phyloP scores from a whole-genome alignment of 768 basidiomycete genomes.

The Piloderma croceum region DNA sequence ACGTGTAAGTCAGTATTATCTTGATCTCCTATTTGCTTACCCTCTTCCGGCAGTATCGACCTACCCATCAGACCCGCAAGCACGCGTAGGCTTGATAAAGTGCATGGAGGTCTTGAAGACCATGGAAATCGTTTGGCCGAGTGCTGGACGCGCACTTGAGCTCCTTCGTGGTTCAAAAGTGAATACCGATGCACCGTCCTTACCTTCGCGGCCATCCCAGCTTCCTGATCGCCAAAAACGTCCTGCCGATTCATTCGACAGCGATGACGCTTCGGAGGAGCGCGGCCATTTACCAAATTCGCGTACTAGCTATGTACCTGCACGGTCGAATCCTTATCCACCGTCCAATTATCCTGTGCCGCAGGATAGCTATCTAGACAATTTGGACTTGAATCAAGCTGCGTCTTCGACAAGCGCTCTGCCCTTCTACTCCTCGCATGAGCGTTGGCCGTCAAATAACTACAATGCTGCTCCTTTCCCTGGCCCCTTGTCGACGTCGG shows the following conservation, averaged over 20 bases:
- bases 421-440: conserved; percentile 30
- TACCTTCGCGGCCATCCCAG: conserved; percentile 1
- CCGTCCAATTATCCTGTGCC: not conserved
- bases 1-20: conserved; percentile 43
- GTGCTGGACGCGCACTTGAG: conserved; percentile 67
- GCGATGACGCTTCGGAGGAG: conserved; percentile 5
- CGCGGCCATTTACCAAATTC: not conserved
- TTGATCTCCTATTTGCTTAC: conserved; percentile 2
- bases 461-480: conserved; percentile 25
- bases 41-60: conserved; percentile 42
- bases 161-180: conserved; percentile 62
- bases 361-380: too few species aligned
- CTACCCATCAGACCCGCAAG: conserved; percentile 65
- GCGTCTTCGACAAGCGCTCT: conserved; percentile 9
- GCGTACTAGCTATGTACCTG: not conserved
- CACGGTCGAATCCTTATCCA: not conserved
- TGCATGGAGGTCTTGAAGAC: conserved; percentile 62
- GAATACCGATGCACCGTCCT: conserved; percentile 11
- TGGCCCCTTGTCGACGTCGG: conserved; percentile 60
- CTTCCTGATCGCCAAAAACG: conserved; percentile 1
- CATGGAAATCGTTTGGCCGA: conserved; percentile 73
- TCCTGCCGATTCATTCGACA: conserved; percentile 11
- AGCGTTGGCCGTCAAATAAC: conserved; percentile 40
- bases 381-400: too few species aligned
- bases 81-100: conserved; percentile 53